Evolutionary conservation across 2,329 filamentous ascomycete species (phyloP), one percentile per base, ranked within the genome.

Genomic region (Seiridium cupressi): DNA sequence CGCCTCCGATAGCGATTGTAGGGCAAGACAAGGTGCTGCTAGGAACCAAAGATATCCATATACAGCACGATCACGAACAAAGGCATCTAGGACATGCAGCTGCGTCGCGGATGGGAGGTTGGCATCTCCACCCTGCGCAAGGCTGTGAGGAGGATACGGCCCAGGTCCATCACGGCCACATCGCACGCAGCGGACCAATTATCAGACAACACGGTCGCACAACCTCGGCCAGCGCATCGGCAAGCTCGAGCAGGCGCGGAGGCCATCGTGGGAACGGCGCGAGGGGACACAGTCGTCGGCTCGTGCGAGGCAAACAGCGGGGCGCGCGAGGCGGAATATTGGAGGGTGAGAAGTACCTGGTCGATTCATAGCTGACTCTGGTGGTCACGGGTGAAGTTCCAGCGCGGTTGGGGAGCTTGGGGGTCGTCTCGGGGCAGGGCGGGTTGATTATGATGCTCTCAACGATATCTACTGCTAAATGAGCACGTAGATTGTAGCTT

Each of bases 341-440:
- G 62, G 36, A 66, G 62, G 63, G 61, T 65, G 51, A 68, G 69
- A 61, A 70, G 74, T 85, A 86, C 83, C 83, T 85, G 81, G 79
- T 79, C 83, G 80, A 74, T 85, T 85, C 83, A 86, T 86, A 71
- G 73, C 79, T 74, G 70, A 48, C 46, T 54, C 58, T 63, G 55
- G 46, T 18, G 44, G 46, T 49, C 44, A 55, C 58, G 6, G 51
- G 35, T n/a, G n/a, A 18, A 6, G 47, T 53, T 36, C 26, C 48
- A 35, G 13, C 11, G 18, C 48, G 35, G 10, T n/a, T 34, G n/a
- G 47, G 4, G n/a, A 36, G 47, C 48, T 54, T 35, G 40, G 40
- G 8, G 49, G 38, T 59, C 36, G n/a, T 60, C 11, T n/a, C 44
- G 11, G 56, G 9, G 55, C 26, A 40, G 40, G 8, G 34, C 6